These are phyloP conservation scores for Ilyonectria mors-panacis DNA, from an alignment of 2,329 filamentous ascomycete genomes.

Conservation along the genomic window DNA sequence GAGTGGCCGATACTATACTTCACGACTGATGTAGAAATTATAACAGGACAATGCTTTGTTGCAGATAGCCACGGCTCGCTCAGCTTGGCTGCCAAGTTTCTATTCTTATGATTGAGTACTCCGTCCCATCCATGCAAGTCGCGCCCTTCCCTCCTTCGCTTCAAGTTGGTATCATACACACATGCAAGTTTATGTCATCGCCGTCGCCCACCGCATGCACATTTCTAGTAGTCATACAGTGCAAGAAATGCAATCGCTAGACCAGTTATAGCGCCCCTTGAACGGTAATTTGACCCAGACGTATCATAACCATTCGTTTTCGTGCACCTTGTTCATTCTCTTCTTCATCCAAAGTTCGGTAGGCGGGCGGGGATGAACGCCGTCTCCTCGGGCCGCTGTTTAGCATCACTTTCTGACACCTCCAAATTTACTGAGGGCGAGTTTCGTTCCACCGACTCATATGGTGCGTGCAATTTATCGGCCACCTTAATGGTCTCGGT, in stretches of 20 bases:
- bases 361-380: slow-evolving; percentile 72
- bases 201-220: slow-evolving; percentile 11
- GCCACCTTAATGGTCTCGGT: slow-evolving; percentile 32
- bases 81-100: neutral
- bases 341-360: slow-evolving; percentile 66
- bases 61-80: neutral
- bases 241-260: slow-evolving; percentile 25
- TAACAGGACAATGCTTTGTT: neutral
- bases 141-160: slow-evolving; percentile 29
- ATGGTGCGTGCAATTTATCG: slow-evolving; percentile 9
- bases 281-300: slow-evolving; percentile 1
- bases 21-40: neutral
- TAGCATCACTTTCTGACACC: slow-evolving; percentile 13
- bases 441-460: slow-evolving; percentile 26
- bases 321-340: neutral
- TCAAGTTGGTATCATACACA: slow-evolving; percentile 47
- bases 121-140: slow-evolving; percentile 2
- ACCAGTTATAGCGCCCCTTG: slow-evolving; percentile 1
- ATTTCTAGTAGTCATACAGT: slow-evolving; percentile 39
- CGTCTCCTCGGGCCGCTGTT: slow-evolving; percentile 30
- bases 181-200: slow-evolving; percentile 34
- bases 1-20: neutral
- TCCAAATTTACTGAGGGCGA: slow-evolving; percentile 48
- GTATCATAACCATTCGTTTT: neutral
- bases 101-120: neutral